Evolutionary conservation across 164 flowering plant genomes (phyloP).

Genomic region (Macadamia tetraphylla): DNA sequence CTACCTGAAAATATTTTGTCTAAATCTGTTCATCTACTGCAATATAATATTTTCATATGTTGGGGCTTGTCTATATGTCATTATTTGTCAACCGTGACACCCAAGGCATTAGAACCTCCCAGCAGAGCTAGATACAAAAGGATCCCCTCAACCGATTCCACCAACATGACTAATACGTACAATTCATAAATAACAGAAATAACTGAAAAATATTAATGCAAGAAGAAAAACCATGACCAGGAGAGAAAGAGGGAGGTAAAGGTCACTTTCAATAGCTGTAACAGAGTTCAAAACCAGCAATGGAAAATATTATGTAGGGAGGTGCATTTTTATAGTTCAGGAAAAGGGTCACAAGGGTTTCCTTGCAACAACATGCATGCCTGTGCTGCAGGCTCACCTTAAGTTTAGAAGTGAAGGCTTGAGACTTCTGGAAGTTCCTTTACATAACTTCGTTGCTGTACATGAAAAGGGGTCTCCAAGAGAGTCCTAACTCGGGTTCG

Average conservation of each 20-base stretch:
- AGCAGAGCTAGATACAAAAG: slow-evolving; percentile 29
- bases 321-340: slow-evolving; percentile 6
- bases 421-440: background rate
- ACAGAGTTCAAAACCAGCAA: too few species aligned
- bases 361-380: background rate
- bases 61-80: slow-evolving; percentile 25
- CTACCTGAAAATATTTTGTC: too few species aligned
- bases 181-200: slow-evolving; percentile 10
- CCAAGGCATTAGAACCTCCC: slow-evolving; percentile 28
- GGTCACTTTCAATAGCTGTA: slow-evolving; percentile 32
- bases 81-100: slow-evolving; percentile 23
- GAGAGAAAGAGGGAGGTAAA: background rate
- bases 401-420: background rate
- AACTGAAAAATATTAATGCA: background rate
- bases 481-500: background rate
- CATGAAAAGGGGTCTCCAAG: background rate
- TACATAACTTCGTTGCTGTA: background rate
- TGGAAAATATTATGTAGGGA: background rate
- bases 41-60: background rate
- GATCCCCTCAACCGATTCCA: slow-evolving; percentile 25
- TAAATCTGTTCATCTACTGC: too few species aligned
- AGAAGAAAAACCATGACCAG: background rate
- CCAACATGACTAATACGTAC: slow-evolving; percentile 25
- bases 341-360: slow-evolving; percentile 2
- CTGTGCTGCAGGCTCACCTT: background rate